phyloP scores from a whole-genome alignment of 345 rosid genomes.

The Hibiscus syriacus region DNA sequence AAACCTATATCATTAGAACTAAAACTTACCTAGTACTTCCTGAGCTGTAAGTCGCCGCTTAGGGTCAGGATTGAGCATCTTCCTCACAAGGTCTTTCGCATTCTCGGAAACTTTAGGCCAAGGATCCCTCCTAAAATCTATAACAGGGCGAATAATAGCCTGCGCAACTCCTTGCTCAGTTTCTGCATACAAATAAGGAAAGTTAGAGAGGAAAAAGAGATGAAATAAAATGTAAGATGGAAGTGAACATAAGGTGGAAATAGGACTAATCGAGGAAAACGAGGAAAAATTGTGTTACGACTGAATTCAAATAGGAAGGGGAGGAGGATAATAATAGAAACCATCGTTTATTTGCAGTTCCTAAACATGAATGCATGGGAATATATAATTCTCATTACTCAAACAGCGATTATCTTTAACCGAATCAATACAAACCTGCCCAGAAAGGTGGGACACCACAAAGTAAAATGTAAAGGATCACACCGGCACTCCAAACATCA shows the following conservation, averaged over 20 bases:
- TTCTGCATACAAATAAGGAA: too few relatives aligned
- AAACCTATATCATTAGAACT: too few relatives aligned
- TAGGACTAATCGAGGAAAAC: background rate
- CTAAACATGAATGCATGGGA: background rate
- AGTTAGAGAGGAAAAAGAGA: too few relatives aligned
- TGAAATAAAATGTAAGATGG: too few relatives aligned
- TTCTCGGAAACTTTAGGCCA: too few relatives aligned
- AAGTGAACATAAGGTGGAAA: background rate
- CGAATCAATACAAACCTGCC: constrained; percentile 59
- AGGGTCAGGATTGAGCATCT: too few relatives aligned
- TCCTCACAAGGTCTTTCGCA: too few relatives aligned
- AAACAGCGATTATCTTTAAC: background rate
- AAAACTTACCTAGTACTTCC: too few relatives aligned
- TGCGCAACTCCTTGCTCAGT: too few relatives aligned
- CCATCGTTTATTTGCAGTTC: background rate
- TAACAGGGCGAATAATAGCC: too few relatives aligned
- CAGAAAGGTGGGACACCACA: constrained; percentile 83
- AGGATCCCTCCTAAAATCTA: too few relatives aligned
- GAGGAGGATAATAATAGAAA: background rate
- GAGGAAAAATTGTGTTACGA: background rate
- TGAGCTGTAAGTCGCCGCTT: too few relatives aligned
- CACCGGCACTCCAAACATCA: background rate
- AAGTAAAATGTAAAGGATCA: background rate
- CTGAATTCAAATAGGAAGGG: background rate
- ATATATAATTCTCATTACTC: background rate